Conservation (phyloP, 2,329 filamentous ascomycete species). For the Penicillium freii region DNA sequence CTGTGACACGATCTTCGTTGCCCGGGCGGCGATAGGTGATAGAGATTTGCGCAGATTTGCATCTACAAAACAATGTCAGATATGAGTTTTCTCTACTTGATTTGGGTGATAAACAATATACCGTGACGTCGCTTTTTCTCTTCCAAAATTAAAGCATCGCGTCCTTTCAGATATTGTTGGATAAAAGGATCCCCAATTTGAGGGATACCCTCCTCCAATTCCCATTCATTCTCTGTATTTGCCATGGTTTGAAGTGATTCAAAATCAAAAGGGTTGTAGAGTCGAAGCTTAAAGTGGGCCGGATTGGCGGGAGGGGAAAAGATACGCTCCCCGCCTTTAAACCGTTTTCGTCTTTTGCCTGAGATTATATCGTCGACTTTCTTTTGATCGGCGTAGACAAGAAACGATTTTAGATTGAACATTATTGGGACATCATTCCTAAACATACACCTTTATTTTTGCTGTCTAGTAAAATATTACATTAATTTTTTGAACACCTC, state of each 20-base stretch:
- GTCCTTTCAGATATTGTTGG: slow-evolving; percentile 74
- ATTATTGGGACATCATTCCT: no score
- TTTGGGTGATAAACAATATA: slow-evolving; percentile 39
- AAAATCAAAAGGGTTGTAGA: neutral
- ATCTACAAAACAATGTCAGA: slow-evolving; percentile 21
- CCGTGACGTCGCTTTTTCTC: slow-evolving; percentile 82
- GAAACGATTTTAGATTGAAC: neutral
- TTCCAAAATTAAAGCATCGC: slow-evolving; percentile 71
- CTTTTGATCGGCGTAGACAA: neutral
- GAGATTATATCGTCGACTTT: no score
- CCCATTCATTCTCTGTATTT: slow-evolving; percentile 30
- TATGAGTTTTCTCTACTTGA: neutral
- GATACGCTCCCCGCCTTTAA: neutral
- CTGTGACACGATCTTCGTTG: slow-evolving; percentile 73
- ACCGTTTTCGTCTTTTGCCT: slow-evolving; percentile 2
- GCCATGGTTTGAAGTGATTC: slow-evolving; percentile 12
- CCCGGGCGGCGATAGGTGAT: slow-evolving; percentile 73
- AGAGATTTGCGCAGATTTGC: slow-evolving; percentile 50
- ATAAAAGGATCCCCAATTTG: slow-evolving; percentile 69
- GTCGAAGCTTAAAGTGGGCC: neutral
- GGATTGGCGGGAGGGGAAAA: slow-evolving; percentile 1
- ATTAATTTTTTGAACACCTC: no score
- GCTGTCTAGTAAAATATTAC: no score
- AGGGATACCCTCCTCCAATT: slow-evolving; percentile 45
- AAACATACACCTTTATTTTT: no score